Evolutionary conservation across 306 rosid species (phyloP).

Genomic region (Vigna mungo): DNA sequence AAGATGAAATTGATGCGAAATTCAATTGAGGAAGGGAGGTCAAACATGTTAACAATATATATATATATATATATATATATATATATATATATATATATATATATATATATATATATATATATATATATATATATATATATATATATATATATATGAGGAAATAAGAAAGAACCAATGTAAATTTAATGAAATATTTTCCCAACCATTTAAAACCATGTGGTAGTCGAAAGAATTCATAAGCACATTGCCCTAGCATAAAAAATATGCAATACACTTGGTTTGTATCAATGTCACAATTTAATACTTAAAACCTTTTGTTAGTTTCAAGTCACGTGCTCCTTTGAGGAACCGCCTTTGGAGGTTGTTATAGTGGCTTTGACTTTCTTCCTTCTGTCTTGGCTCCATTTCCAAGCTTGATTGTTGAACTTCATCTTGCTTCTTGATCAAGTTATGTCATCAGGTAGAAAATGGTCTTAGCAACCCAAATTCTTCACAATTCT

Average conservation of each 20-base stretch:
- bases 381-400: no score
- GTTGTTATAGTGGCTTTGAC: no score
- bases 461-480: no score
- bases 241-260: conserved; percentile 4
- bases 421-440: no score
- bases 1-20: conserved; percentile 27
- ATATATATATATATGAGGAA: not conserved
- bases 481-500: no score
- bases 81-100: not conserved
- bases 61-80: not conserved
- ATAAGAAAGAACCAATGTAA: not conserved
- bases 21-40: conserved; percentile 17
- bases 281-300: conserved; percentile 15
- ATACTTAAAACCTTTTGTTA: conserved; percentile 18
- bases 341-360: not conserved
- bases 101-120: not conserved
- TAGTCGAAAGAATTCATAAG: conserved; percentile 19
- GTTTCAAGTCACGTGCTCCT: conserved; percentile 27
- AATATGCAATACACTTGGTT: conserved; percentile 9
- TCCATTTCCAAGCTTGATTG: no score
- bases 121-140: not conserved
- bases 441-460: no score
- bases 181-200: not conserved
- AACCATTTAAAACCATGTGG: conserved; percentile 25
- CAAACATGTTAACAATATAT: conserved; percentile 1